These are phyloP conservation scores for Acer saccharum DNA, from an alignment of 345 rosid genomes.

Conservation along the genomic window DNA sequence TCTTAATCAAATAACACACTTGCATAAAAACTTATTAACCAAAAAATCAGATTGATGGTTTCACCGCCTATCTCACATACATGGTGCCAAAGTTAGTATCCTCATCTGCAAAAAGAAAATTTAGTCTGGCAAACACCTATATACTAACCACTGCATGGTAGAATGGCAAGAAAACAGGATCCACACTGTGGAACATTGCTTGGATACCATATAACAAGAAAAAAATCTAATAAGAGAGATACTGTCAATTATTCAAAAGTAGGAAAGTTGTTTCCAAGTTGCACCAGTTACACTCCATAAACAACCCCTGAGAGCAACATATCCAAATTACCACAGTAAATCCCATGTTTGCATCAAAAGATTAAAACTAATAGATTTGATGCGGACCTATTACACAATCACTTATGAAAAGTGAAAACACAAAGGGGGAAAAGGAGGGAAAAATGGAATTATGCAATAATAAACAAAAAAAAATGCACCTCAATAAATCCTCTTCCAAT, in stretches of 20 bases:
- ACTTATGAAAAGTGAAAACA: background rate
- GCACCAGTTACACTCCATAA: too few relatives aligned
- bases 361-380: background rate
- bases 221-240: too few relatives aligned
- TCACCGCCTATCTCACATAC: background rate
- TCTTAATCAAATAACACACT: background rate
- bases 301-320: too few relatives aligned
- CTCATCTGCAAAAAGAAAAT: background rate
- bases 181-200: background rate
- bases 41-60: too few relatives aligned
- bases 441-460: constrained; percentile 16
- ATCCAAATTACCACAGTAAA: background rate
- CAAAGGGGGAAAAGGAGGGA: background rate
- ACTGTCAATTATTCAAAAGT: background rate
- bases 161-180: background rate
- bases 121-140: background rate
- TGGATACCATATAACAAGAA: background rate
- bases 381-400: background rate
- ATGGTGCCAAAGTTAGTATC: background rate
- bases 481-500: constrained; percentile 94
- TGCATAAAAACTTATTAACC: too few relatives aligned
- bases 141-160: background rate
- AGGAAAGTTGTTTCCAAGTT: too few relatives aligned
- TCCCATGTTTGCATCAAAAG: background rate
- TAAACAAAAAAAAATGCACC: constrained; percentile 46